These are phyloP conservation scores for Mucor indicus DNA, from an alignment of 371 early-diverging fungal species.

Conservation along the genomic window DNA sequence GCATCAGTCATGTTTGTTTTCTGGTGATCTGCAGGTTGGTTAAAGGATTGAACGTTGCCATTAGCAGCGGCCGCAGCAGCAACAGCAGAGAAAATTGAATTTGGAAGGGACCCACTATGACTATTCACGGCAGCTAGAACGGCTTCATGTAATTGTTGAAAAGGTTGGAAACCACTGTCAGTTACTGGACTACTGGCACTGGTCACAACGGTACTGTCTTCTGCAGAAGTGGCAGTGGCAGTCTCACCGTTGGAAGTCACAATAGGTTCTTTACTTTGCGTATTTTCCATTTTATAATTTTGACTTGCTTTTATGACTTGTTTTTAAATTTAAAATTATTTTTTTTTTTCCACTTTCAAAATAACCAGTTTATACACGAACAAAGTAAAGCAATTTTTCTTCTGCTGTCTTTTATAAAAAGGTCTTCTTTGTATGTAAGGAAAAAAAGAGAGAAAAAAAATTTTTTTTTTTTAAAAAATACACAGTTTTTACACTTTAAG, in stretches of 20 bases:
- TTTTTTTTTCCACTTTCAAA: too few relatives aligned
- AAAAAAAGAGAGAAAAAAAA: too few relatives aligned
- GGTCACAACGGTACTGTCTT: conserved; percentile 16
- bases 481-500: too few relatives aligned
- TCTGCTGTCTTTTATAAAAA: too few relatives aligned
- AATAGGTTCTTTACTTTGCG: conserved; percentile 23
- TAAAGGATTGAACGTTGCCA: conserved; percentile 11
- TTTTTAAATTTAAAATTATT: too few relatives aligned
- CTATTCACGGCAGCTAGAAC: conserved; percentile 49
- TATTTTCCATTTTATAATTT: conserved; percentile 10
- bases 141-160: conserved; percentile 46
- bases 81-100: conserved; percentile 27
- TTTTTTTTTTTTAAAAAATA: too few relatives aligned
- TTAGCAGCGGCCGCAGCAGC: conserved; percentile 31
- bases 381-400: too few relatives aligned
- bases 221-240: conserved; percentile 21
- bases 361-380: too few relatives aligned
- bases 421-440: too few relatives aligned
- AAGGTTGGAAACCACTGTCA: conserved; percentile 31
- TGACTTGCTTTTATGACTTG: not conserved
- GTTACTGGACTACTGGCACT: conserved; percentile 38
- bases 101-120: conserved; percentile 20
- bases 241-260: conserved; percentile 34
- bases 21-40: conserved; percentile 7
- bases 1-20: conserved; percentile 8